Percentiles rank a stretch among this genome's conserved stretches.
These are phyloP conservation scores for Sphagnum magellanicum DNA, from an alignment of 228 moss, liverwort and hornwort species.

Conservation along the genomic window DNA sequence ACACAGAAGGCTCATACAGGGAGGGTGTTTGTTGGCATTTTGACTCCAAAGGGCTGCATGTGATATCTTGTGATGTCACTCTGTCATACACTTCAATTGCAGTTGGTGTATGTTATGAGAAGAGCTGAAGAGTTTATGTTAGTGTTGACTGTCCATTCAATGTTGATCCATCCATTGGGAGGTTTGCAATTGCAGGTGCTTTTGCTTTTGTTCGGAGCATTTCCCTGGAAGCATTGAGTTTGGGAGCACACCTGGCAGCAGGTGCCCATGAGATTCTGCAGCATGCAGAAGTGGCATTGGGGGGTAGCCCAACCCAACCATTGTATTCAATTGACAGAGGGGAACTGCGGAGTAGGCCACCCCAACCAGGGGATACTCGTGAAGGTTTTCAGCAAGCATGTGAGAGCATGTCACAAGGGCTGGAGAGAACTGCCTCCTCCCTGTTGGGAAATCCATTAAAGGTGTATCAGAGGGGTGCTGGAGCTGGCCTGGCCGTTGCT, in stretches of 20 bases:
- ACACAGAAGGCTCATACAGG: no score
- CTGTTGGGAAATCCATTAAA: constrained; percentile 43
- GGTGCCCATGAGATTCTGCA: constrained; percentile 47
- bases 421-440: constrained; percentile 47
- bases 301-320: constrained; percentile 16
- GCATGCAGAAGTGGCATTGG: constrained; percentile 43
- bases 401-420: constrained; percentile 50
- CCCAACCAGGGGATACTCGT: constrained; percentile 49
- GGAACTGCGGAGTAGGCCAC: constrained; percentile 28
- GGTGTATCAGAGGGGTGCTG: constrained; percentile 46
- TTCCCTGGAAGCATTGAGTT: constrained; percentile 45
- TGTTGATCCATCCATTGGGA: neutral
- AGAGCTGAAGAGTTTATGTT: neutral
- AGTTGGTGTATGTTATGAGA: neutral
- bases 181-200: constrained; percentile 23
- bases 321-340: constrained; percentile 23
- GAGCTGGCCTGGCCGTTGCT: constrained; percentile 46
- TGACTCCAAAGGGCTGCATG: no score
- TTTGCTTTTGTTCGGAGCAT: constrained; percentile 45
- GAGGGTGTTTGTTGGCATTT: neutral
- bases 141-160: no score
- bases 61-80: no score
- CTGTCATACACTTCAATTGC: neutral
- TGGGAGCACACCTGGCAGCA: constrained; percentile 45
- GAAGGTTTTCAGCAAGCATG: constrained; percentile 54